A percentile compares a stretch with the other conserved stretches of the same genome.
Evolutionary conservation across 2,329 filamentous ascomycete species (phyloP).

Genomic region (Dactylellina drechsleri): DNA sequence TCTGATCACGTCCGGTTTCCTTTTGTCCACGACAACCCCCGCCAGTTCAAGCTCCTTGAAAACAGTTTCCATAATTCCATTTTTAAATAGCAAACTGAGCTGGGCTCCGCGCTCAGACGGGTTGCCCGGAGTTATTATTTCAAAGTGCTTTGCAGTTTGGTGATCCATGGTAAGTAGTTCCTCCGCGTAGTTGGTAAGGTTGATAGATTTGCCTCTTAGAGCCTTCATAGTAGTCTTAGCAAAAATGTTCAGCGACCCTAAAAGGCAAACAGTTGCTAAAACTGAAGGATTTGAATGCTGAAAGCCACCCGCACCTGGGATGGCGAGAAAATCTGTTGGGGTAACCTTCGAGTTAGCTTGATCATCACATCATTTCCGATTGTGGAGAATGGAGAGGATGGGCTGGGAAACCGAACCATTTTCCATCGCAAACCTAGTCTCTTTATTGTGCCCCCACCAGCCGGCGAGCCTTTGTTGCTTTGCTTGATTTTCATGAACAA

Average conservation of each 20-base stretch:
- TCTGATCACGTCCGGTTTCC: slow-evolving; percentile 84
- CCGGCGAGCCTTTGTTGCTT: slow-evolving; percentile 73
- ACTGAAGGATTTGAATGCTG: slow-evolving; percentile 87
- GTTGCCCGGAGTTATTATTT: slow-evolving; percentile 75
- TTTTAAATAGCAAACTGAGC: slow-evolving; percentile 75
- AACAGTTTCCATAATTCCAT: slow-evolving; percentile 76
- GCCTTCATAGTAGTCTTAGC: slow-evolving; percentile 74
- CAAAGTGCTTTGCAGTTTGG: slow-evolving; percentile 63
- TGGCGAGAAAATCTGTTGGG: slow-evolving; percentile 67
- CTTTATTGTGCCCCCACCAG: slow-evolving; percentile 88
- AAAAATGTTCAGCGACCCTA: slow-evolving; percentile 79
- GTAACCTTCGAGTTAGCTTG: not conserved
- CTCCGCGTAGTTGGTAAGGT: slow-evolving; percentile 81
- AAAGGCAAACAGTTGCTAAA: slow-evolving; percentile 79
- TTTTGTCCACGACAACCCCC: slow-evolving; percentile 81
- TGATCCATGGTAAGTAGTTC: slow-evolving; percentile 63
- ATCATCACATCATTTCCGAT: not conserved
- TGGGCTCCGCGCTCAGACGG: slow-evolving; percentile 78
- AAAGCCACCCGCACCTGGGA: slow-evolving; percentile 80
- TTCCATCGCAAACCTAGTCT: slow-evolving; percentile 81
- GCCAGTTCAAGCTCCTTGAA: slow-evolving; percentile 72
- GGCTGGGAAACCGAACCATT: slow-evolving; percentile 65
- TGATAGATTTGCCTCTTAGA: slow-evolving; percentile 76
- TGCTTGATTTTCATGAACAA: slow-evolving; percentile 79
- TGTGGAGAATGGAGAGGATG: not conserved